A percentile compares a stretch with the other conserved stretches of the same genome.
Conservation (phyloP, 2,329 filamentous ascomycete genomes). For the Ascochyta lentis region DNA sequence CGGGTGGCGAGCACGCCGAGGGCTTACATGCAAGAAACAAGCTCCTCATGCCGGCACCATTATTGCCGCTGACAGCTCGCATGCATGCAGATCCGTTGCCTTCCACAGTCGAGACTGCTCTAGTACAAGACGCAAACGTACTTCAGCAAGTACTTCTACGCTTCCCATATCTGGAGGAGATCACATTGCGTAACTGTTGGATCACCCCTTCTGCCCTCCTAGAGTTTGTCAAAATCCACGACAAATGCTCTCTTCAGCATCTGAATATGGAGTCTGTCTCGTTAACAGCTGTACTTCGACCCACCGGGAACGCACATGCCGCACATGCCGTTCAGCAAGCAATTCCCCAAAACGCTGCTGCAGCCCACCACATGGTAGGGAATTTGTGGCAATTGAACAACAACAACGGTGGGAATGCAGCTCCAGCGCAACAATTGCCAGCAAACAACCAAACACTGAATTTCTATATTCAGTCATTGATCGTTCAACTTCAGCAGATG, state of each 20-base stretch:
- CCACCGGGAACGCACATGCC: constrained; percentile 12
- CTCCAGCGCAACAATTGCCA: background rate
- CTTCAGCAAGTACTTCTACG: constrained; percentile 50
- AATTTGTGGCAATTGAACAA: constrained; percentile 5
- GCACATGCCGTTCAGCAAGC: background rate
- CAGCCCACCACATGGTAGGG: background rate
- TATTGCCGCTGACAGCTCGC: constrained; percentile 42
- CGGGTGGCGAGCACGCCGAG: constrained; percentile 70
- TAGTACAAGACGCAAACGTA: constrained; percentile 15
- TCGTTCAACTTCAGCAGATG: constrained; percentile 31
- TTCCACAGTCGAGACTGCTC: background rate
- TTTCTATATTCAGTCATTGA: constrained; percentile 25
- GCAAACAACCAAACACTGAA: constrained; percentile 14
- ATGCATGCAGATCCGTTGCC: constrained; percentile 1
- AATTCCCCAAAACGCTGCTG: constrained; percentile 2
- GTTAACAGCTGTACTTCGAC: constrained; percentile 53
- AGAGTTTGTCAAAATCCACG: constrained; percentile 59
- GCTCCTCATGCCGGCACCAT: constrained; percentile 67
- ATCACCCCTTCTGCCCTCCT: constrained; percentile 64
- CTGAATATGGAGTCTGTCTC: constrained; percentile 71
- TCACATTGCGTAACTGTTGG: constrained; percentile 75
- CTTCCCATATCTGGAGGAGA: constrained; percentile 63
- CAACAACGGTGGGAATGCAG: constrained; percentile 16
- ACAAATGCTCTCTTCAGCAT: constrained; percentile 56
- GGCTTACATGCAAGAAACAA: constrained; percentile 68